Evolutionary conservation across 352 stramenopile species (phyloP).

Genomic region (Pythium aristosporum): DNA sequence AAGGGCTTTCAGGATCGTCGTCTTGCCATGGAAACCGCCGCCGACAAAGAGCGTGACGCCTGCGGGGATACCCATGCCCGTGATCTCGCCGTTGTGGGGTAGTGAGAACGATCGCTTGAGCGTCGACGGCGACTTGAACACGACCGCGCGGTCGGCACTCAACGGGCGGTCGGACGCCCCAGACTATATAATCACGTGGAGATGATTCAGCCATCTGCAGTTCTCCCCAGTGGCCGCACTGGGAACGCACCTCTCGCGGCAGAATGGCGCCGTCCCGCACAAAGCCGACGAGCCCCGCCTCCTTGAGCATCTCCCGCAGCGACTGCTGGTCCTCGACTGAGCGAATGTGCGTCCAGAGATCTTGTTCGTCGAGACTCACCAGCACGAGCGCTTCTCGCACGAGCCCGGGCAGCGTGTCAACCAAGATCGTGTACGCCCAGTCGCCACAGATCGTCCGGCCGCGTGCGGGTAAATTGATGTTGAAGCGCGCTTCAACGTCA

Average conservation of each 20-base stretch:
- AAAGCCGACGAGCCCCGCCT: constrained; percentile 89
- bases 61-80: constrained; percentile 92
- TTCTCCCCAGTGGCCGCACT: not conserved
- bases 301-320: constrained; percentile 82
- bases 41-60: constrained; percentile 96
- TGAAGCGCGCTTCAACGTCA: constrained; percentile 92
- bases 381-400: constrained; percentile 82
- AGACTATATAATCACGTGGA: constrained; percentile 25
- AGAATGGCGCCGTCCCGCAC: constrained; percentile 92
- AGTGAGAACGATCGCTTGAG: constrained; percentile 87
- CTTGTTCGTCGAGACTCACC: constrained; percentile 54
- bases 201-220: not conserved
- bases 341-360: constrained; percentile 86
- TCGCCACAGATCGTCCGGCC: constrained; percentile 93
- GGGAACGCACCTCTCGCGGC: constrained; percentile 56
- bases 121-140: constrained; percentile 84
- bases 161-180: constrained; percentile 64
- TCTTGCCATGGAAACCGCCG: constrained; percentile 98
- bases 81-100: constrained; percentile 80
- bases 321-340: constrained; percentile 93
- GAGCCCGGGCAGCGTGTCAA: constrained; percentile 85
- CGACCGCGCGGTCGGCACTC: constrained; percentile 42
- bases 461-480: constrained; percentile 93
- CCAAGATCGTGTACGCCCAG: constrained; percentile 91
- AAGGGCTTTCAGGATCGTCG: constrained; percentile 93